phyloP scores from a whole-genome alignment of 371 early-diverging fungal species.

The Lichtheimia ornata region DNA sequence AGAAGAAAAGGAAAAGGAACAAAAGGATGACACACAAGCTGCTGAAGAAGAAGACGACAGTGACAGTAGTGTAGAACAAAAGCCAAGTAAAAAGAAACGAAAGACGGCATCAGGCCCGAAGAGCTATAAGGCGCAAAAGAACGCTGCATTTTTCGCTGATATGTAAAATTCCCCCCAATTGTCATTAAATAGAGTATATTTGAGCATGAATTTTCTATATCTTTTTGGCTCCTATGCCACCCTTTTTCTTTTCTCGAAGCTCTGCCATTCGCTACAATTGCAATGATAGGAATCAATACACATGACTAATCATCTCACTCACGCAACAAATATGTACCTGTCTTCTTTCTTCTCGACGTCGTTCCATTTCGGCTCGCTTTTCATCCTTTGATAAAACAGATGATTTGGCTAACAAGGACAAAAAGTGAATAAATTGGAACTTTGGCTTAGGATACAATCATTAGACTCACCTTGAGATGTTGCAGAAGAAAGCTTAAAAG shows the following conservation, averaged over 20 bases:
- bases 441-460: not conserved
- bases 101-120: constrained; percentile 3
- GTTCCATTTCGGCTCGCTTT: constrained; percentile 55
- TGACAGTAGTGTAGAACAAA: constrained; percentile 14
- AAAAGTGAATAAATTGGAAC: not conserved
- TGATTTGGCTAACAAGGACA: constrained; percentile 9
- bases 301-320: not conserved
- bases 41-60: constrained; percentile 12
- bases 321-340: constrained; percentile 36
- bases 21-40: constrained; percentile 29
- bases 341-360: constrained; percentile 62
- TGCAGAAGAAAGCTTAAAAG: not conserved
- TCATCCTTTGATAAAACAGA: constrained; percentile 45
- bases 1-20: constrained; percentile 28
- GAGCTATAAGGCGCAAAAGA: constrained; percentile 1
- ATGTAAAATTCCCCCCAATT: not conserved
- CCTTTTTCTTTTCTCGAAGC: constrained; percentile 50
- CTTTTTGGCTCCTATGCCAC: constrained; percentile 46
- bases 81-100: constrained; percentile 1
- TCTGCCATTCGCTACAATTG: constrained; percentile 48
- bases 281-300: not conserved
- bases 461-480: not conserved
- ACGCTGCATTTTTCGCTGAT: constrained; percentile 20
- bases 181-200: not conserved
- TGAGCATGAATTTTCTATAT: constrained; percentile 5